Evolutionary conservation across 768 basidiomycete genomes (phyloP), one percentile per base, ranked within the genome.

Genomic region (Russula dissimulans): DNA sequence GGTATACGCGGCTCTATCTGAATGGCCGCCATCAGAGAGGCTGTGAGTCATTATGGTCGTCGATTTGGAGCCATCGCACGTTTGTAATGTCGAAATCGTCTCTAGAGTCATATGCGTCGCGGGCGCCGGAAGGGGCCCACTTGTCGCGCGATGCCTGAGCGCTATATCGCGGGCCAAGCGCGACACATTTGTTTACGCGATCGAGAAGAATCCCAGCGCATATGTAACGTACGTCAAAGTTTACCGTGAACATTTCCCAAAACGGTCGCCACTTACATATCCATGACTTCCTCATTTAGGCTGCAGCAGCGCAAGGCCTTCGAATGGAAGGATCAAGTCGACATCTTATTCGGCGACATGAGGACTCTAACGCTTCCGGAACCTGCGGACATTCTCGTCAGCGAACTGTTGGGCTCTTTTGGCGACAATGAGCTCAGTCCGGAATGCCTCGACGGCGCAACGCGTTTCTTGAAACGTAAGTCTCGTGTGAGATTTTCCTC

Each of bases 391-490:
- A 91, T 99, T 63, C 76, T 99, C 59, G 87, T 99, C 68, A 95
- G 90, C 74, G 97, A 99, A 72, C 81, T 99, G 22, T 74, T 99
- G 67, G 97, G 97, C 4, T 95, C 92, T 4, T 98, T 99, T 75
- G 97, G 95, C 1, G 97, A 99, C 73, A 99, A 99, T 61, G 97
- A 99, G 71, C 82, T 98, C 50, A 95, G 93, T 69, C 97, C 97
- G 0, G 97, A 99, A 72, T 99, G 97, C 73, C 77, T 99, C 39
- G 97, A 99, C 70, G 97, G 97, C 12, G 95, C 92, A 9, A 84
- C 88, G 82, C 78, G 95, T 50, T 95, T 93, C 70, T 76, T 99
- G 69, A 95, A 97, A 78, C 79, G 85, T 77, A 29, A 3, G 56
- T 46, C 26, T 43, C 39, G 10, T 36, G 7, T 34, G 51, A 9